A percentile compares a stretch with the other conserved stretches of the same genome.
Conservation (phyloP, 164 flowering plant species). For the Vitis rotundifolia region DNA sequence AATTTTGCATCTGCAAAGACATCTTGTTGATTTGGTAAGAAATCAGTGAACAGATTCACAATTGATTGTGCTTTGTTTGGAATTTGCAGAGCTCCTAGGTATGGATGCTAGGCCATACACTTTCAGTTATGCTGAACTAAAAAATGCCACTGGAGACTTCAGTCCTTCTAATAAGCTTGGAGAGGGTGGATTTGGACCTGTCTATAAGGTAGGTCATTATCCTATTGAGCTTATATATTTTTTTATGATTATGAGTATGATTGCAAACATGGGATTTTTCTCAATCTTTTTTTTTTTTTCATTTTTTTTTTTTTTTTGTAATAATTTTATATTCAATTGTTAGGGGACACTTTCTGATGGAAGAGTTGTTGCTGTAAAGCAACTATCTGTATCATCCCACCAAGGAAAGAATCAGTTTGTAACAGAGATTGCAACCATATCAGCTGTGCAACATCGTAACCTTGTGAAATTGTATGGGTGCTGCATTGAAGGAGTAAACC, state of each 20-base stretch:
- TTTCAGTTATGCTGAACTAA: conserved; percentile 66
- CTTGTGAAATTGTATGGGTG: conserved; percentile 82
- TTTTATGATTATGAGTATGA: too few relatives aligned
- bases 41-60: too few relatives aligned
- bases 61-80: conserved; percentile 6
- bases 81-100: conserved; percentile 55
- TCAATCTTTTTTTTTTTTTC: not conserved
- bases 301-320: too few relatives aligned
- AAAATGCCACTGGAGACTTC: conserved; percentile 68
- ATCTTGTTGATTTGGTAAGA: too few relatives aligned
- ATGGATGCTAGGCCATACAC: conserved; percentile 61
- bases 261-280: not conserved
- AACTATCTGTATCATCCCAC: conserved; percentile 64
- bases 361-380: conserved; percentile 69
- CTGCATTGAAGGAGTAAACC: conserved; percentile 66
- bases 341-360: conserved; percentile 73
- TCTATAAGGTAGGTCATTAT: conserved; percentile 56
- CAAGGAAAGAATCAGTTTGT: conserved; percentile 77
- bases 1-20: too few relatives aligned
- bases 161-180: conserved; percentile 73
- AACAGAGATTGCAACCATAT: conserved; percentile 76
- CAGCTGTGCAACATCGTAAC: conserved; percentile 82
- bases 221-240: too few relatives aligned
- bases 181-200: conserved; percentile 95
- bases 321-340: too few relatives aligned